Conservation (phyloP, 805 yeast genomes). For the Starmera quercuum region DNA sequence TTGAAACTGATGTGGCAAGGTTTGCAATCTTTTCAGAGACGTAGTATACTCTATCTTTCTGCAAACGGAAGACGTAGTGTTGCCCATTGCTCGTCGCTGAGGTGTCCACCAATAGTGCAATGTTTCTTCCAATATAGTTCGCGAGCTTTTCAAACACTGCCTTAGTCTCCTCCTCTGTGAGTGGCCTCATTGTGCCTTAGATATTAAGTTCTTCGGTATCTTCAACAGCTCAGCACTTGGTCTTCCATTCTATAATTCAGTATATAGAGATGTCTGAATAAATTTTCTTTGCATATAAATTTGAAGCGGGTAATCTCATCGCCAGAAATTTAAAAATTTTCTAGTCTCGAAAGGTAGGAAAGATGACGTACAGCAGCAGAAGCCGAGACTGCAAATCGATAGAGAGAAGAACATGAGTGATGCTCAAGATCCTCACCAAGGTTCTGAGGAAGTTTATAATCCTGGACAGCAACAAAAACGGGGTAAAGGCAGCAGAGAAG, state of each 20-base stretch:
- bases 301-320: slow-evolving; percentile 2
- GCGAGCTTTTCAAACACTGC: slow-evolving; percentile 95
- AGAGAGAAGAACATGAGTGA: slow-evolving; percentile 11
- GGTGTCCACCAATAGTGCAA: slow-evolving; percentile 78
- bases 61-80: slow-evolving; percentile 92
- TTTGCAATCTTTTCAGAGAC: slow-evolving; percentile 77
- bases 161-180: slow-evolving; percentile 95
- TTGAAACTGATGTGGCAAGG: slow-evolving; percentile 83
- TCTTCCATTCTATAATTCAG: neutral
- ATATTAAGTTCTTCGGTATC: neutral
- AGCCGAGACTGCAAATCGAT: too few relatives aligned
- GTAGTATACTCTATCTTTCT: slow-evolving; percentile 94
- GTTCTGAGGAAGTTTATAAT: slow-evolving; percentile 31
- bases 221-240: neutral
- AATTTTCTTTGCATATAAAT: too few relatives aligned
- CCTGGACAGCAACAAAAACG: slow-evolving; percentile 33
- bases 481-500: slow-evolving; percentile 20
- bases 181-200: slow-evolving; percentile 81
- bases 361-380: too few relatives aligned
- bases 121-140: slow-evolving; percentile 93
- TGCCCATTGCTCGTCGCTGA: slow-evolving; percentile 44
- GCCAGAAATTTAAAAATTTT: slow-evolving; percentile 1
- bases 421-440: slow-evolving; percentile 28
- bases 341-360: neutral
- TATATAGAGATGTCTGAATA: neutral